phyloP scores from a whole-genome alignment of 805 yeast species.

The Jamesozyma spencerorum region DNA sequence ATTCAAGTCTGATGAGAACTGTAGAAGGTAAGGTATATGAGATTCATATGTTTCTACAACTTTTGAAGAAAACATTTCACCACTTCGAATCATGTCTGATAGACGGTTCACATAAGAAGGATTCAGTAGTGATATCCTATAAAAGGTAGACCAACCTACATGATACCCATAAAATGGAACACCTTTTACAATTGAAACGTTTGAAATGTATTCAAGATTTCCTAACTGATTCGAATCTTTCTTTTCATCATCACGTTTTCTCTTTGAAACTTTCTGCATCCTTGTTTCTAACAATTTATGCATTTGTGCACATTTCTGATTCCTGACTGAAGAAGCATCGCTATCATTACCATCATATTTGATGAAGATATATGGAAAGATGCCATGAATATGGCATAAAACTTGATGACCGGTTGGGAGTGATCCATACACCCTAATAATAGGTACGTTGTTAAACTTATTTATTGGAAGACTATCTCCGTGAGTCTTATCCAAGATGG shows the following conservation, averaged over 20 bases:
- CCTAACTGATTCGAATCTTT: conserved; percentile 3
- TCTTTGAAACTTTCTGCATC: conserved; percentile 34
- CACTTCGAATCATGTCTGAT: conserved; percentile 40
- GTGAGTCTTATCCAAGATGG: conserved; percentile 41
- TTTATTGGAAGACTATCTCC: conserved; percentile 28
- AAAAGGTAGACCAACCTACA: conserved; percentile 51
- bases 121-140: conserved; percentile 59
- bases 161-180: conserved; percentile 80
- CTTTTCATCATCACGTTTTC: conserved; percentile 5
- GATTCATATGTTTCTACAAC: conserved; percentile 56
- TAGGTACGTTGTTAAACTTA: conserved; percentile 49
- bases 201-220: conserved; percentile 42
- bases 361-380: conserved; percentile 71
- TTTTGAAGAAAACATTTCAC: conserved; percentile 31
- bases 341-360: conserved; percentile 40
- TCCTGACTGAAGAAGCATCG: conserved; percentile 20
- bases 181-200: conserved; percentile 59
- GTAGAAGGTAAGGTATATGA: conserved; percentile 69
- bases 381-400: conserved; percentile 71
- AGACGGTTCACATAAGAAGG: conserved; percentile 52
- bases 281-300: conserved; percentile 38
- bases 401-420: conserved; percentile 50
- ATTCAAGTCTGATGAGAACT: conserved; percentile 76
- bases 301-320: conserved; percentile 33
- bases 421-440: conserved; percentile 69